A percentile compares a stretch with the other conserved stretches of the same genome.
phyloP scores from a whole-genome alignment of 306 rosid genomes.

The Castanea sativa region DNA sequence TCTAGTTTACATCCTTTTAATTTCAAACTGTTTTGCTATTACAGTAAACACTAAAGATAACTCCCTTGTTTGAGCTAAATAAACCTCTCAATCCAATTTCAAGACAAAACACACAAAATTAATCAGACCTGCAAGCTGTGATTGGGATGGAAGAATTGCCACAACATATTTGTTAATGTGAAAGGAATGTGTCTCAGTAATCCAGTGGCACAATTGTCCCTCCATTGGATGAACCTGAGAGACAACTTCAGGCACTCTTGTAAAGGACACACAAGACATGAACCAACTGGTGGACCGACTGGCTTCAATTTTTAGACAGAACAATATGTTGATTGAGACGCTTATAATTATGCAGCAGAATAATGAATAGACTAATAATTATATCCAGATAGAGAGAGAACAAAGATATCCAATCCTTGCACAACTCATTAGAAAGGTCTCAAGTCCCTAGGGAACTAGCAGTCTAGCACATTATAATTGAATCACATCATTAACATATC shows the following conservation, averaged over 20 bases:
- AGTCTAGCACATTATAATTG: no score
- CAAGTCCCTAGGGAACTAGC: conserved; percentile 13
- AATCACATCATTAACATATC: no score
- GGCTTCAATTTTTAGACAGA: conserved; percentile 30
- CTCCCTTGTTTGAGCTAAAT: neutral
- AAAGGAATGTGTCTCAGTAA: neutral
- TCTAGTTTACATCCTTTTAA: neutral
- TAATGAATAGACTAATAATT: conserved; percentile 14
- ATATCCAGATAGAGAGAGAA: neutral
- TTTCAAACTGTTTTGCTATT: neutral
- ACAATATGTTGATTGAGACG: conserved; percentile 45
- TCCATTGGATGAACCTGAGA: conserved; percentile 28
- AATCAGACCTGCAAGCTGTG: neutral
- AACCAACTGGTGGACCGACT: conserved; percentile 44
- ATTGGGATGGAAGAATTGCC: conserved; percentile 11
- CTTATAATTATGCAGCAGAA: conserved; percentile 23
- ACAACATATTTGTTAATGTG: neutral
- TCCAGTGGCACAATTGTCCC: conserved; percentile 24
- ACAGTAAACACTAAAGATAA: neutral
- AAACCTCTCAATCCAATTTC: neutral
- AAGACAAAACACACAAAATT: neutral
- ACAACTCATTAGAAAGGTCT: conserved; percentile 27
- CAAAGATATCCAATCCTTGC: conserved; percentile 34
- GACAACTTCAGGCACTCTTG: conserved; percentile 34
- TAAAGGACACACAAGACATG: conserved; percentile 29